Percentiles rank a stretch among this genome's conserved stretches.
Conservation (phyloP, 805 yeast species). For the Suhomyces emberorum region DNA sequence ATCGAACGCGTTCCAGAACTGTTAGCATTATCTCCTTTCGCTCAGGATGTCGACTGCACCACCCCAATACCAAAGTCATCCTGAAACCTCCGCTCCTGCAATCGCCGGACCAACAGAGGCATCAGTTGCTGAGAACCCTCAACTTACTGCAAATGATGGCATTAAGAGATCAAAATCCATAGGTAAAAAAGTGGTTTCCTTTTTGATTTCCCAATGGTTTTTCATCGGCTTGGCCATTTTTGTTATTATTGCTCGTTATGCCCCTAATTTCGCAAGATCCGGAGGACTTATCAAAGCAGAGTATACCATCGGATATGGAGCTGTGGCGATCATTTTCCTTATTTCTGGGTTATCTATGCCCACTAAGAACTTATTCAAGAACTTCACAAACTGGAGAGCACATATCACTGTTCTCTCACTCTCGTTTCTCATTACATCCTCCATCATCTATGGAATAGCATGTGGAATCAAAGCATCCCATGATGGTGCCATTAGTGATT, state of each 20-base stretch:
- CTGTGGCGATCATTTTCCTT: conserved; percentile 81
- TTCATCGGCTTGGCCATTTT: conserved; percentile 67
- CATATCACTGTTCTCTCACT: conserved; percentile 65
- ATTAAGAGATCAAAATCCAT: too few species aligned
- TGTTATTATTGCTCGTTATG: conserved; percentile 70
- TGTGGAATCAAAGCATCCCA: conserved; percentile 58
- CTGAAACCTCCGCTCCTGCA: too few species aligned
- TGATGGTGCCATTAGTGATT: conserved; percentile 59
- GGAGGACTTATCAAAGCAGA: conserved; percentile 75
- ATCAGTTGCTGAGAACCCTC: too few species aligned
- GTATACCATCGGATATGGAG: conserved; percentile 78
- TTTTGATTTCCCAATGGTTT: conserved; percentile 63
- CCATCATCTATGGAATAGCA: conserved; percentile 71
- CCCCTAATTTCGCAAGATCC: conserved; percentile 79
- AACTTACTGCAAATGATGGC: too few species aligned
- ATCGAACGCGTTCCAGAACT: too few species aligned
- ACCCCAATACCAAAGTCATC: too few species aligned
- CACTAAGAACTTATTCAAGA: conserved; percentile 56
- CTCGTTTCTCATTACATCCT: conserved; percentile 68
- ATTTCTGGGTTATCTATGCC: conserved; percentile 79
- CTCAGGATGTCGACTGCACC: too few species aligned
- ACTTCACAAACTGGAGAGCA: conserved; percentile 76
- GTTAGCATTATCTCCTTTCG: too few species aligned
- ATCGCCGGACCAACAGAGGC: too few species aligned
- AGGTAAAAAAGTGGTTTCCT: conserved; percentile 18